Evolutionary conservation across 2,329 filamentous ascomycete genomes (phyloP).

Genomic region (Fusarium luffae): DNA sequence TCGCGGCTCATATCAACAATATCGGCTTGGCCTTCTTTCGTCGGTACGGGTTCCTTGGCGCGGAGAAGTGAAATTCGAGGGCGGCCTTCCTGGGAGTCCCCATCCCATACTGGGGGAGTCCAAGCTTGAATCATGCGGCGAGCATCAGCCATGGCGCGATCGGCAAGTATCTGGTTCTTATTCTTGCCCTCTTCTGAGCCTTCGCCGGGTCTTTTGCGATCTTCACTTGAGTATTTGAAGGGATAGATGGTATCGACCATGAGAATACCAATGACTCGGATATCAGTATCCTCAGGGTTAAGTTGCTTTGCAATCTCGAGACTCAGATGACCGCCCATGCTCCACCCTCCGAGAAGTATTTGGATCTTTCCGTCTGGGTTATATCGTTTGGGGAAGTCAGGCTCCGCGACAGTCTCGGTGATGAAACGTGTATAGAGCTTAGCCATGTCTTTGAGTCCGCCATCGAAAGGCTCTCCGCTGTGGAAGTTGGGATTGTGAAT

Average conservation of each 20-base stretch:
- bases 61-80: slow-evolving; percentile 60
- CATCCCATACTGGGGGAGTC: slow-evolving; percentile 55
- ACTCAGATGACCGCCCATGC: slow-evolving; percentile 63
- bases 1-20: slow-evolving; percentile 58
- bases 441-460: slow-evolving; percentile 67
- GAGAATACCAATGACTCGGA: slow-evolving; percentile 61
- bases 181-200: slow-evolving; percentile 47
- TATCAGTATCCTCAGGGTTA: slow-evolving; percentile 49
- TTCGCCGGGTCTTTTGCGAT: slow-evolving; percentile 26
- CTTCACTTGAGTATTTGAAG: slow-evolving; percentile 25
- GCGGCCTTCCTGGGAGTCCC: slow-evolving; percentile 37
- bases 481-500: slow-evolving; percentile 66
- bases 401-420: slow-evolving; percentile 49
- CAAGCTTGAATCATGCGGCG: slow-evolving; percentile 55
- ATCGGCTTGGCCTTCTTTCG: slow-evolving; percentile 42
- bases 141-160: slow-evolving; percentile 57
- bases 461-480: slow-evolving; percentile 59
- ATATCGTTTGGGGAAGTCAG: slow-evolving; percentile 45
- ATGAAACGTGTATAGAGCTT: slow-evolving; percentile 61
- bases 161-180: slow-evolving; percentile 51
- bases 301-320: slow-evolving; percentile 62
- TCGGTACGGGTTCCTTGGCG: slow-evolving; percentile 55
- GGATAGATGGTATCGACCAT: slow-evolving; percentile 63
- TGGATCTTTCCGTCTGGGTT: slow-evolving; percentile 47
- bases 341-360: slow-evolving; percentile 67